A percentile compares a stretch with the other conserved stretches of the same genome.
These are phyloP conservation scores for Hyaloscypha hepaticicola DNA, from an alignment of 495 filamentous ascomycete species.

Conservation along the genomic window DNA sequence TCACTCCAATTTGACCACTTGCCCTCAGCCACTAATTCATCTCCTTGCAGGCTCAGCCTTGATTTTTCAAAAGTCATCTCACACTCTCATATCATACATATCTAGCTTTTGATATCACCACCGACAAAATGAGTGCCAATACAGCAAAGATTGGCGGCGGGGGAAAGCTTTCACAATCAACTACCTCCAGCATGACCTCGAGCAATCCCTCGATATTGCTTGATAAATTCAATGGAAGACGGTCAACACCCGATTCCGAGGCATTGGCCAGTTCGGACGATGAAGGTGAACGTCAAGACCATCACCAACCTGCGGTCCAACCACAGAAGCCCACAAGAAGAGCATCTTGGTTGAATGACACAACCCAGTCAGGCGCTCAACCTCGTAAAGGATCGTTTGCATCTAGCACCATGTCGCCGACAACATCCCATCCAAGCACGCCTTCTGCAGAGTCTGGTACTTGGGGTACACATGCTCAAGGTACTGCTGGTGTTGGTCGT, in stretches of 20 bases:
- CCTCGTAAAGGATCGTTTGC: conserved; percentile 60
- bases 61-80: neutral
- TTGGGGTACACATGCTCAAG: conserved; percentile 59
- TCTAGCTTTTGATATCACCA: neutral
- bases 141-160: conserved; percentile 41
- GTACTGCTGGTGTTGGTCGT: conserved; percentile 52
- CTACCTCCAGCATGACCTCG: conserved; percentile 27
- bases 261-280: conserved; percentile 92
- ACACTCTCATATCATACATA: neutral
- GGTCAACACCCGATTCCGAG: conserved; percentile 90
- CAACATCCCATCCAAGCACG: conserved; percentile 71
- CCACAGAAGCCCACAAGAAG: conserved; percentile 54
- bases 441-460: conserved; percentile 66
- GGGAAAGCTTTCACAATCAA: conserved; percentile 41
- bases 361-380: conserved; percentile 39
- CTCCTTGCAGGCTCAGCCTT: neutral
- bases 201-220: conserved; percentile 48
- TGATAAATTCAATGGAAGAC: conserved; percentile 71
- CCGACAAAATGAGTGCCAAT: conserved; percentile 44
- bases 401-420: conserved; percentile 69
- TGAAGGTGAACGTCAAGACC: conserved; percentile 63
- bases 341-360: conserved; percentile 62
- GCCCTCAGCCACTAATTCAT: neutral
- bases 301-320: conserved; percentile 41
- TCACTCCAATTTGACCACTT: neutral